Evolutionary conservation across 2,329 filamentous ascomycete species (phyloP).

Genomic region (Chaetoscypha palmicola): DNA sequence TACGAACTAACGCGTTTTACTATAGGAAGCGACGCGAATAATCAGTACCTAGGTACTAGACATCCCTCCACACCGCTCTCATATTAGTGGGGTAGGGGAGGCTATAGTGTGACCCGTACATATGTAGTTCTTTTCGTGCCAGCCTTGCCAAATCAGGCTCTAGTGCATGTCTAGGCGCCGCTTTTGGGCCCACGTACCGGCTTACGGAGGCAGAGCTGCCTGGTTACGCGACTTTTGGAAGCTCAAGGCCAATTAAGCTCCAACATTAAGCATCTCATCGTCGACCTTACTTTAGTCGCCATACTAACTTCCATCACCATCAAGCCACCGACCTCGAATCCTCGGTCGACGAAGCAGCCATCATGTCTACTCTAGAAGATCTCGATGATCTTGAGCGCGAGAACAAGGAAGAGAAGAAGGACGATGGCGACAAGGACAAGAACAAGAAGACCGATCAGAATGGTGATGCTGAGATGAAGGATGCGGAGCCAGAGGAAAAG

Average conservation of each 20-base stretch:
- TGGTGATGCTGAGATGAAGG: slow-evolving; percentile 86
- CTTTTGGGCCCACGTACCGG: background rate
- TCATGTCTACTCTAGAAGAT: slow-evolving; percentile 71
- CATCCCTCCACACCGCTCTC: too few species aligned
- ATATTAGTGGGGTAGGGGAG: too few species aligned
- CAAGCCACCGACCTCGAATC: background rate
- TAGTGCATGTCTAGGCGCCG: too few species aligned
- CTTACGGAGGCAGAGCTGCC: slow-evolving; percentile 9
- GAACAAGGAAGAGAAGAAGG: slow-evolving; percentile 52
- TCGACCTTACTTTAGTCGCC: too few species aligned
- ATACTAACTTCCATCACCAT: background rate
- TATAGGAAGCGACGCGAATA: too few species aligned
- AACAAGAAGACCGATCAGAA: slow-evolving; percentile 47
- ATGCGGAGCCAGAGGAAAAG: slow-evolving; percentile 60
- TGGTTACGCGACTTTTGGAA: slow-evolving; percentile 16
- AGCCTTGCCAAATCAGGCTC: too few species aligned
- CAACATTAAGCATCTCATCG: too few species aligned
- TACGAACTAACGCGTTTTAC: too few species aligned
- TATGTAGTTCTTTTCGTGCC: too few species aligned
- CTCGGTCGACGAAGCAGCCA: slow-evolving; percentile 4
- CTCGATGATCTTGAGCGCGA: slow-evolving; percentile 68
- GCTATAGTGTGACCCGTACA: too few species aligned
- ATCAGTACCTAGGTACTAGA: too few species aligned
- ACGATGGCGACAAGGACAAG: slow-evolving; percentile 48
- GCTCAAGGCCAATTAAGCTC: slow-evolving; percentile 18